Evolutionary conservation across 139 green algal genomes (phyloP), one percentile per base, ranked within the genome.

Genomic region (Chlorella sp.): DNA sequence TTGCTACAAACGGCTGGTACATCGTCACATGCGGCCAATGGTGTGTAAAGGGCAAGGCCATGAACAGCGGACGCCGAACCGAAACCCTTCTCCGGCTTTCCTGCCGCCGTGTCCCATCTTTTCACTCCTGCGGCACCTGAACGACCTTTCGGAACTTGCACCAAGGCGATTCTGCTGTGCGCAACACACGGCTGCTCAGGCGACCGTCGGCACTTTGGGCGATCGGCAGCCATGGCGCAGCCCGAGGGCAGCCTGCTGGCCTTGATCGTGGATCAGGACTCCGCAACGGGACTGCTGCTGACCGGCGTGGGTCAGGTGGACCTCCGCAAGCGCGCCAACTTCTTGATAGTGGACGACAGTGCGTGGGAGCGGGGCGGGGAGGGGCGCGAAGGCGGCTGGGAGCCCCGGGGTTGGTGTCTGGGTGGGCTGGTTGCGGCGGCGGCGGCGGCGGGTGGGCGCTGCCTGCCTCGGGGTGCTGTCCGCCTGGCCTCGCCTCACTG

Each of bases 251-350:
- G 48, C 42, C 81, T 95, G 39, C 57, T 96, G 30, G 94, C 91
- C 53, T 84, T 96, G 28, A 96, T 96, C 73, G 92, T 92, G 3
- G 94, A 96, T 60, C 85, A 99, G 96, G 98, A 99, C 89, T 99
- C 98, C 0, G 97, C 99, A 37, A 99, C 98, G 11, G 98, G 98
- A 34, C 99, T 99, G 87, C 89, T 99, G 66, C 94, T 99, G 4
- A 97, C 98, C 32, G 98, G 98, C 37, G 96, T 99, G 5, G 98
- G 98, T 0, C 96, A 99, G 83, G 92, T 99, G 28, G 98, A 99
- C 94, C 57, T 98, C 14, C 92, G 97, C 32, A 96, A 96, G 76
- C 96, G 96, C 77, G 94, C 89, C 61, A 99, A 99, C 92, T 99
- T 97, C 83, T 88, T 99, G 19, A 93, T 99, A 30, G 98, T 99